phyloP scores from a whole-genome alignment of 1,284 basidiomycete genomes.

The Filobasidium uniguttulatum region DNA sequence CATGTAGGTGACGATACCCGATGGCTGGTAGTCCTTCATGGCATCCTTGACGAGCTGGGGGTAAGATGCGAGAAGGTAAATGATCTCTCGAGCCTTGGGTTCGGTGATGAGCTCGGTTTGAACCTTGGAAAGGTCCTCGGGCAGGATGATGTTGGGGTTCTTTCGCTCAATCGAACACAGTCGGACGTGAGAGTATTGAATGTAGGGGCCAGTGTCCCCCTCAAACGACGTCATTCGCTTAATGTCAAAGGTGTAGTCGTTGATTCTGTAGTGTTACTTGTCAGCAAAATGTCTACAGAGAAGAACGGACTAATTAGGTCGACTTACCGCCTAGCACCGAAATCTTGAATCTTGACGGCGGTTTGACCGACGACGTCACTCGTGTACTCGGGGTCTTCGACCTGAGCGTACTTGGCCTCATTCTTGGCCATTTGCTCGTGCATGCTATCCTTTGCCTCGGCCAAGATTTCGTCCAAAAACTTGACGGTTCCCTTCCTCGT shows the following conservation, averaged over 20 bases:
- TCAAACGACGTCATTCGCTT: slow-evolving; percentile 91
- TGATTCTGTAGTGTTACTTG: slow-evolving; percentile 48
- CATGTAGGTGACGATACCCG: slow-evolving; percentile 55
- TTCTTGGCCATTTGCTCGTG: slow-evolving; percentile 94
- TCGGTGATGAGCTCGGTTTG: slow-evolving; percentile 55
- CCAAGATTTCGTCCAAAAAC: slow-evolving; percentile 89
- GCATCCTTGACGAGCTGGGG: slow-evolving; percentile 81
- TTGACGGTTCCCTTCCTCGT: slow-evolving; percentile 93
- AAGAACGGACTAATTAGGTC: background rate
- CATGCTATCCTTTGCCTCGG: slow-evolving; percentile 82
- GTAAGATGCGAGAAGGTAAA: slow-evolving; percentile 73
- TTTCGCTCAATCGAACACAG: slow-evolving; percentile 85
- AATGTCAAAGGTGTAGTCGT: slow-evolving; percentile 95
- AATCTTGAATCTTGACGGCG: slow-evolving; percentile 97
- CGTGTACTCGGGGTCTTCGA: slow-evolving; percentile 75
- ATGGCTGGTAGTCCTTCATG: slow-evolving; percentile 74
- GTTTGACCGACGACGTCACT: slow-evolving; percentile 83
- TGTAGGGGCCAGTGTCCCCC: slow-evolving; percentile 90
- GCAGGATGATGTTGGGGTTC: slow-evolving; percentile 68
- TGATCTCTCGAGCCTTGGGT: slow-evolving; percentile 71
- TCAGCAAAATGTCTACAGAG: background rate
- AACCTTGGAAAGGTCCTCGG: slow-evolving; percentile 52
- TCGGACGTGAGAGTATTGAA: slow-evolving; percentile 94
- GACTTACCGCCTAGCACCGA: slow-evolving; percentile 74
- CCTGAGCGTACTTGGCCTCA: slow-evolving; percentile 76